phyloP scores from a whole-genome alignment of 2,329 filamentous ascomycete genomes.

The Claviceps fusiformis region DNA sequence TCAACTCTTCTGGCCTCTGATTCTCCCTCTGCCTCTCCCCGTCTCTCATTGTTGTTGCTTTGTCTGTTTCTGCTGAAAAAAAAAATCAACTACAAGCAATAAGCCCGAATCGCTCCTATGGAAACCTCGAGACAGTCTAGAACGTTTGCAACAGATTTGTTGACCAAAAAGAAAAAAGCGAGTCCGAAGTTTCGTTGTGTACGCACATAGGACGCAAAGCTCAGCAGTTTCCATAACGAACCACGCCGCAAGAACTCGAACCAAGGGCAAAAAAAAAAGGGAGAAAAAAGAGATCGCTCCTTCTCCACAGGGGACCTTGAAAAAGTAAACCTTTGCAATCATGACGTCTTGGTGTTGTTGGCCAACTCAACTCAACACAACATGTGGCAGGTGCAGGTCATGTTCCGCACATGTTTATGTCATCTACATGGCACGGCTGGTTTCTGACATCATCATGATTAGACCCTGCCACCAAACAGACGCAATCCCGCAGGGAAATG shows the following conservation, averaged over 20 bases:
- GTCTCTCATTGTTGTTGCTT: too few species aligned
- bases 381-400: not conserved
- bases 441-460: conserved; percentile 3
- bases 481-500: too few species aligned
- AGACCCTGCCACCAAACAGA: not conserved
- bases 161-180: not conserved
- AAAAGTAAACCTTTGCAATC: not conserved
- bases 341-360: not conserved
- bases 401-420: not conserved
- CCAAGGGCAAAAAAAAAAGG: not conserved
- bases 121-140: not conserved
- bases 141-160: not conserved
- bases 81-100: not conserved
- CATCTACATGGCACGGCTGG: not conserved
- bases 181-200: not conserved
- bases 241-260: not conserved
- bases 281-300: too few species aligned
- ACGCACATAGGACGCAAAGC: too few species aligned
- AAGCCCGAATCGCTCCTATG: not conserved
- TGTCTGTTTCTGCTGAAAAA: not conserved
- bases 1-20: too few species aligned
- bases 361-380: not conserved
- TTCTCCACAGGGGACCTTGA: not conserved
- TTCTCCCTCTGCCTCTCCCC: too few species aligned
- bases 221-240: not conserved